Evolutionary conservation across 352 stramenopile genomes (phyloP), one percentile per base, ranked within the genome.

Genomic region (Phytophthora kernoviae): DNA sequence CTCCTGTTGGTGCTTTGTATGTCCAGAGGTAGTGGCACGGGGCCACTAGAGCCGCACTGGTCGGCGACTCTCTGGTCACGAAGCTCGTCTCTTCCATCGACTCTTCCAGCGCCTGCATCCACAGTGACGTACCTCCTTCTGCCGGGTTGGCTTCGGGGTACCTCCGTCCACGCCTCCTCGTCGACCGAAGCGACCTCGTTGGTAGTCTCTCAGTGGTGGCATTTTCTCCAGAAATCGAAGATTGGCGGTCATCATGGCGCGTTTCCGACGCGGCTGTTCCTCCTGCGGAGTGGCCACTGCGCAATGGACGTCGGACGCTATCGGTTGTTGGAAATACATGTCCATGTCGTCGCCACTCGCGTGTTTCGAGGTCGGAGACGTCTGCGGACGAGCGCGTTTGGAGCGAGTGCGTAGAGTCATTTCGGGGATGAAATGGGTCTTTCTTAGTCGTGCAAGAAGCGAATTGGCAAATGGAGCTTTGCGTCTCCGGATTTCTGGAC

Each of bases 71-170:
- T 10, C 73, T 49, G 0, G 75, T 84, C 34, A 87, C 75, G 47
- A 92, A 89, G 59, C 80, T 88, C 50, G 81, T 87, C 48, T 89
- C 81, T 39, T 84, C 70, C 57, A 92, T 81, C 2, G 79, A 81
- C 40, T 85, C 73, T 58, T 90, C 79, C 33, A 92, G 63, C 27
- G 83, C 83, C 34, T 66, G 52, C 65, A 92, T 83, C 66, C 81
- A 82, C 34, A 80, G 47, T 22, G 70, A 66, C 22, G 54, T 55
- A 14, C 20, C 55, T 17, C 45, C 61, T 24, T 70, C 55, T 5
- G 58, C 36, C 17, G 22, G 7, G 9, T 14, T 46, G 6, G 62
- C 64, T 2, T 66, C 48, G 3, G 65, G 0, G 60, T 53, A 7
- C 83, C 83, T 3, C 80, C 81, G 43, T 92, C 83, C 8, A 92